Evolutionary conservation across 257 asterid species (phyloP), one percentile per base, ranked within the genome.

Genomic region (Solanum paucissectum): DNA sequence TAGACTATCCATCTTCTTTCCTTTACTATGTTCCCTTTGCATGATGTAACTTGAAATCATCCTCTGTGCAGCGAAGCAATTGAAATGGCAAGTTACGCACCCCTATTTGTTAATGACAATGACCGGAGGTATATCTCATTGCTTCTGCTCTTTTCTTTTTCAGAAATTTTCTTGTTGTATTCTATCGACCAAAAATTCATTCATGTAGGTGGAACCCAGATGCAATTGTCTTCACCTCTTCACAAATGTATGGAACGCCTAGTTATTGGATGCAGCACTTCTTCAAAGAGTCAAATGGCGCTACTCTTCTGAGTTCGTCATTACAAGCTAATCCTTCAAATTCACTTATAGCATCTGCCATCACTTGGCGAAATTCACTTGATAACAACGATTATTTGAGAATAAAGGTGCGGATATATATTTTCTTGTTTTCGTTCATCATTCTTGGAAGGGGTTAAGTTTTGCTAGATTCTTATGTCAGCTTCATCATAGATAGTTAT

Each of bases 261-360:
- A 97, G 98, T 88, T 97, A 97, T 85, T 97, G 99, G 98, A 97
- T 97, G 99, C 99, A 97, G 75, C 98, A 95, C 73, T 95, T 95
- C 87, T 97, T 97, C 92, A 89, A 87, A 74, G 98, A 97, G 88
- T 97, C 99, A 5, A 97, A 95, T 21, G 99, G 99, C 3, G 99
- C 99, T 37, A 91, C 94, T 29, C 99, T 97, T 86, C 94, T 95
- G 40, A 90, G 72, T 84, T 90, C 99, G 16, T 87, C 95, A 46
- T 89, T 97, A 18, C 92, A 88, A 88, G 36, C 96, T 7, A 92
- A 88, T 88, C 83, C 92, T 38, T 92, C 96, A 6, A 86, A 44
- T 85, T 87, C 94, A 72, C 95, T 97, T 18, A 83, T 93, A 69
- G 95, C 98, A 68, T 97, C 99, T 36, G 98, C 98, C 84, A 93